Conservation (phyloP, 2,329 filamentous ascomycete species). For the Arthrobotrys entomopaga region DNA sequence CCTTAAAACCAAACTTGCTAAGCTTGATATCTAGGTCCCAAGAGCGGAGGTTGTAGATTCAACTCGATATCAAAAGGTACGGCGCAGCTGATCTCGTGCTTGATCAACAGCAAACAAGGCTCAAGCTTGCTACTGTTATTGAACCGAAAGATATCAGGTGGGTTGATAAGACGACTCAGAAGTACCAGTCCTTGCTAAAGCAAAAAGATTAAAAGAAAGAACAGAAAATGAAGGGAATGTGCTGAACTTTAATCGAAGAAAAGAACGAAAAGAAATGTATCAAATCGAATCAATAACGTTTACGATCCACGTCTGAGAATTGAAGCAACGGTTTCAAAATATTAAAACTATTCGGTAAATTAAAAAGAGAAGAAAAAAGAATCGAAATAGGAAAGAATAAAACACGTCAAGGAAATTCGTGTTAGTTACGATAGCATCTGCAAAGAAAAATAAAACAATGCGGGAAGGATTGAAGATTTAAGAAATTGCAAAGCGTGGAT, state of each 20-base stretch:
- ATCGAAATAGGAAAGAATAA: conserved; percentile 48
- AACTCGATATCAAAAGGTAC: not conserved
- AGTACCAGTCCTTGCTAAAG: not conserved
- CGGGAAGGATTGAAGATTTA: conserved; percentile 49
- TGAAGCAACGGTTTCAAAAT: conserved; percentile 47
- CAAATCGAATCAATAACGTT: conserved; percentile 33
- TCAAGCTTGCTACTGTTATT: conserved; percentile 2
- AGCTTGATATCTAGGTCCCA: not conserved
- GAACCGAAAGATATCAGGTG: conserved; percentile 1
- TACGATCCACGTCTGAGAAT: conserved; percentile 42
- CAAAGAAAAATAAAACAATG: conserved; percentile 43
- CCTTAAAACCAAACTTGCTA: not conserved
- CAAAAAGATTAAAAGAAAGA: conserved; percentile 4
- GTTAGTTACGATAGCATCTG: conserved; percentile 31
- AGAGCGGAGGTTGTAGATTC: not conserved
- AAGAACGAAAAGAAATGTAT: conserved; percentile 19
- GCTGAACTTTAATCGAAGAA: conserved; percentile 36
- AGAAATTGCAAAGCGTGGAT: conserved; percentile 29
- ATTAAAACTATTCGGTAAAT: conserved; percentile 40
- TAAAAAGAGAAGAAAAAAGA: conserved; percentile 29
- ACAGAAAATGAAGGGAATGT: conserved; percentile 1
- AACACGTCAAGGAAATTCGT: conserved; percentile 54
- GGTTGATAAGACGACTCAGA: conserved; percentile 12
- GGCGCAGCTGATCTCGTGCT: not conserved
- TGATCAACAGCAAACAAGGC: conserved; percentile 20